Base-by-base conservation (phyloP, 805 yeast genomes). In the Hanseniaspora thailandica region DNA sequence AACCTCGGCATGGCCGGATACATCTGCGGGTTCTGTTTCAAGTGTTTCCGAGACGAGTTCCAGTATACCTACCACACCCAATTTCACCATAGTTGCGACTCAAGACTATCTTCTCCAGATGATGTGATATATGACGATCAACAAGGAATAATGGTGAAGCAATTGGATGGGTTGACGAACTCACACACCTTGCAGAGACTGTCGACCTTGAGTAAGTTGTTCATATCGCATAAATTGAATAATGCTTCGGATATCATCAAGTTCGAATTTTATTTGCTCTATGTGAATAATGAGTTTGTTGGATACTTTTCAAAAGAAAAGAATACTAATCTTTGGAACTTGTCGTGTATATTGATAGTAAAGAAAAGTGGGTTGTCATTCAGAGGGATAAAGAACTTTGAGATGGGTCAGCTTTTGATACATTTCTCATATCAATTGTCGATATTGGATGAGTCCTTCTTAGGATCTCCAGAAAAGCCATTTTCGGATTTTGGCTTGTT, bases 401-500 rank as follows among this genome's bases (percentile, higher is more conserved):
- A 97, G 0, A 87, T 84, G 66, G 98, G 98, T 2, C 82, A 80
- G 63, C 76, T 90, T 56, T 71, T 93, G 55, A 90, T 93, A 63
- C 94, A 86, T 58, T 87, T 93, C 65, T 86, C 96, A 54, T 93
- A 93, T 63, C 67, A 88, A 17, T 68, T 93, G 46, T 77, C 93
- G 1, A 71, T 83, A 49, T 73, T 78, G 55, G 97, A 90, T 63
- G 80, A 76, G 59, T 28, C 56, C 31, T 82, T 81, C 57, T 75
- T 76, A 54, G 98, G 97, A 0, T 85, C 97, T 0, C 98, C 98
- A 0, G 98, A 93, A 61, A 90, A 89, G 62, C 98, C 98, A 0
- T 71, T 90, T 55, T 82, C 93, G 59, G 89, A 84, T 58, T 69
- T 90, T 52, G 98, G 98, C 0, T 69, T 88, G 48, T 66, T 84